A percentile compares a stretch with the other conserved stretches of the same genome.
These are phyloP conservation scores for Cardiospermum halicacabum DNA, from an alignment of 345 rosid species.

Conservation along the genomic window DNA sequence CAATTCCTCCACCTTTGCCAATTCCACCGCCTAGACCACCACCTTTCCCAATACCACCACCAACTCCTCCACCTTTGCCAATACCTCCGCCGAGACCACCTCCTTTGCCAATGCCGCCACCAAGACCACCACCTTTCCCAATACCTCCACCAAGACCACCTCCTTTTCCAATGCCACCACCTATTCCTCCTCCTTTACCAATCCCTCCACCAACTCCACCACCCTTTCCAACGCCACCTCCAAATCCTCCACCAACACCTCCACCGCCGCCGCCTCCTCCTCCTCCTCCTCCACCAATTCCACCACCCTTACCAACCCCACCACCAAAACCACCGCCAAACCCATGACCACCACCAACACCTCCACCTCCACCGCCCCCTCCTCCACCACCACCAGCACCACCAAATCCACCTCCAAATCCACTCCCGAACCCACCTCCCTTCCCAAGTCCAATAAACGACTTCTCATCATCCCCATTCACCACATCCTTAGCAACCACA, in stretches of 20 bases:
- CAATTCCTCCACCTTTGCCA: slow-evolving; percentile 3
- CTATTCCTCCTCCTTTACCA: slow-evolving; percentile 20
- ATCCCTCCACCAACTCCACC: slow-evolving; percentile 23
- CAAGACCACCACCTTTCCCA: slow-evolving; percentile 7
- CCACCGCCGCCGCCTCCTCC: slow-evolving; percentile 12
- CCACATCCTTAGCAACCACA: slow-evolving; percentile 37
- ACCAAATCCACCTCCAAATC: slow-evolving; percentile 18
- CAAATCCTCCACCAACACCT: slow-evolving; percentile 9
- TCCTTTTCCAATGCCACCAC: not conserved
- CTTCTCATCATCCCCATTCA: slow-evolving; percentile 22
- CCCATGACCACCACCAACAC: slow-evolving; percentile 15
- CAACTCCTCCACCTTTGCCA: slow-evolving; percentile 17
- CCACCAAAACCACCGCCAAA: slow-evolving; percentile 21
- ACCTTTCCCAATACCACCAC: slow-evolving; percentile 19
- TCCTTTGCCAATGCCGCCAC: not conserved
- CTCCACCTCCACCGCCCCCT: slow-evolving; percentile 17
- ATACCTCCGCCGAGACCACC: slow-evolving; percentile 6
- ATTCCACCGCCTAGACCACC: slow-evolving; percentile 18
- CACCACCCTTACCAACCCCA: slow-evolving; percentile 13
- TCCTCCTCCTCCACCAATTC: slow-evolving; percentile 11
- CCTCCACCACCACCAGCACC: not conserved
- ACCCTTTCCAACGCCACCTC: slow-evolving; percentile 11
- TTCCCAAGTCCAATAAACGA: not conserved
- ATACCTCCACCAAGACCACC: slow-evolving; percentile 4
- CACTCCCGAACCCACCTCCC: slow-evolving; percentile 10